phyloP scores from a whole-genome alignment of 495 filamentous ascomycete genomes.

The Extremus antarcticus region DNA sequence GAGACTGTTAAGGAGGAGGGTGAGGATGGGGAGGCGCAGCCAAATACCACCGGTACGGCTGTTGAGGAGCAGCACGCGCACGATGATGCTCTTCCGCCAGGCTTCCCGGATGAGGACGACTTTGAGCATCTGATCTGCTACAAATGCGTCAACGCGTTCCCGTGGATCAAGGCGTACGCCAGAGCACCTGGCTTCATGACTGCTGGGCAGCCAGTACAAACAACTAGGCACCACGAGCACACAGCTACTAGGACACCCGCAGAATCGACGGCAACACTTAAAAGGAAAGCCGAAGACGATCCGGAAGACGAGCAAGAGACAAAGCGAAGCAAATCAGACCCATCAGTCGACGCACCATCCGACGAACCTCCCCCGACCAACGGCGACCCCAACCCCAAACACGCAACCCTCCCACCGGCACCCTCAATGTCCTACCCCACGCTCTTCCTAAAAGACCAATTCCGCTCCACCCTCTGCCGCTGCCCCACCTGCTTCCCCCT shows the following conservation, averaged over 20 bases:
- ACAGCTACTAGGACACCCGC: slow-evolving; percentile 1
- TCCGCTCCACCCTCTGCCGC: slow-evolving; percentile 67
- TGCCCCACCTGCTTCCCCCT: slow-evolving; percentile 68
- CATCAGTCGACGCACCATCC: not conserved
- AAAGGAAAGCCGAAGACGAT: slow-evolving; percentile 65
- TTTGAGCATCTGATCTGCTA: slow-evolving; percentile 89
- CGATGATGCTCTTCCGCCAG: slow-evolving; percentile 53
- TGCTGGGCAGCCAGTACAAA: slow-evolving; percentile 38
- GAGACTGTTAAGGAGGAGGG: slow-evolving; percentile 17
- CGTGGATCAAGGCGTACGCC: slow-evolving; percentile 91
- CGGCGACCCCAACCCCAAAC: slow-evolving; percentile 30
- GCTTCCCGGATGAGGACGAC: slow-evolving; percentile 77
- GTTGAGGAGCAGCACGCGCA: slow-evolving; percentile 23
- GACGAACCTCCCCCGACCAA: not conserved
- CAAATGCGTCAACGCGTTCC: slow-evolving; percentile 78
- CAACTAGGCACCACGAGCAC: slow-evolving; percentile 1
- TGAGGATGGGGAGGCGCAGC: slow-evolving; percentile 9
- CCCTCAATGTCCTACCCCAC: slow-evolving; percentile 50
- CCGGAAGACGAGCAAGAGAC: slow-evolving; percentile 21
- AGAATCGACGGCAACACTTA: slow-evolving; percentile 40
- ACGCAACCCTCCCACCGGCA: slow-evolving; percentile 39
- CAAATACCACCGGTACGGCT: slow-evolving; percentile 10
- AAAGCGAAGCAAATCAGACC: slow-evolving; percentile 27
- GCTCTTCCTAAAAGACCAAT: slow-evolving; percentile 64
- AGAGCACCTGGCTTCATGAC: slow-evolving; percentile 69